Conservation (phyloP, 371 early-diverging fungal genomes). For the Mortierella sp. region DNA sequence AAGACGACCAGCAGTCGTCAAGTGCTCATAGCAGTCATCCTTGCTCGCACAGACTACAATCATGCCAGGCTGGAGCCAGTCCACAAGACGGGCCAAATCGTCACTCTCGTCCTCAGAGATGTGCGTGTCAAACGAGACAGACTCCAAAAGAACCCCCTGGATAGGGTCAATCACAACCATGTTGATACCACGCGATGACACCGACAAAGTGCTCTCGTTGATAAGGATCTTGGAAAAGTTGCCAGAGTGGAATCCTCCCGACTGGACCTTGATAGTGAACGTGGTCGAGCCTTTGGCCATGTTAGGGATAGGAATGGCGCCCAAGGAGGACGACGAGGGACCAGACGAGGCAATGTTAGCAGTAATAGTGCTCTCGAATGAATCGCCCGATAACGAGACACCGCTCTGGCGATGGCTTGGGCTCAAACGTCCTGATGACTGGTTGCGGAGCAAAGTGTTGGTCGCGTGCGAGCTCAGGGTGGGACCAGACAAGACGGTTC, state of each 20-base stretch:
- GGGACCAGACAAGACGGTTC: conserved; percentile 83
- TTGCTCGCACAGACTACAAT: conserved; percentile 77
- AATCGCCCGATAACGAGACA: neutral
- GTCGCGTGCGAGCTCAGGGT: conserved; percentile 62
- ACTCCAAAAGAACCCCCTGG: conserved; percentile 75
- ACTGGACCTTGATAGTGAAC: conserved; percentile 71
- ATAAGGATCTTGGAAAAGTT: conserved; percentile 81
- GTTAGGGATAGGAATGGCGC: conserved; percentile 40
- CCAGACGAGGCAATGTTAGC: conserved; percentile 39
- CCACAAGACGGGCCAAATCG: conserved; percentile 77
- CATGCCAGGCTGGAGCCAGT: conserved; percentile 72
- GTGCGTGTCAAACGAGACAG: conserved; percentile 84
- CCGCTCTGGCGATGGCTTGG: conserved; percentile 42
- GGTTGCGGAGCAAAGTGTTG: conserved; percentile 64
- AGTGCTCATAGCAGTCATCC: conserved; percentile 81
- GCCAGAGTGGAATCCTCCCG: conserved; percentile 83
- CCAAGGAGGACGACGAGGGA: conserved; percentile 27
- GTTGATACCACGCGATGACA: conserved; percentile 84
- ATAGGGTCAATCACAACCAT: conserved; percentile 79
- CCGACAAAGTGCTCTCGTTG: conserved; percentile 67
- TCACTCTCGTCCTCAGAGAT: conserved; percentile 77
- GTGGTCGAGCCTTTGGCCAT: conserved; percentile 27
- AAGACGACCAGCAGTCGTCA: conserved; percentile 68
- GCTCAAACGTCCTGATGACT: conserved; percentile 62
- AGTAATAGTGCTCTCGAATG: conserved; percentile 11